Base-by-base conservation (phyloP, 306 rosid species). In the Clitoria ternatea region DNA sequence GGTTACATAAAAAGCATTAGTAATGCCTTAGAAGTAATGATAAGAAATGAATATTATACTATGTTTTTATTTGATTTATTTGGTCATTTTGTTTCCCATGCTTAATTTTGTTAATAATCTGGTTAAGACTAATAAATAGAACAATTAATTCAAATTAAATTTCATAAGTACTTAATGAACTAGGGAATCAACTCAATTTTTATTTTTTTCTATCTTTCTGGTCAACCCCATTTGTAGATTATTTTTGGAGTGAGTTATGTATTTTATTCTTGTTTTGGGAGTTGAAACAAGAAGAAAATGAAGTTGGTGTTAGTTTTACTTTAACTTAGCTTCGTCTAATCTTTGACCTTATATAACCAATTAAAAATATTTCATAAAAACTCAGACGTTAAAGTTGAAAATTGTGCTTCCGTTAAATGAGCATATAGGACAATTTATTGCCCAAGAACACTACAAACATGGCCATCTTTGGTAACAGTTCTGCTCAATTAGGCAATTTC, bases 371-470 rank as follows among this genome's bases (percentile, higher is more conserved):
- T 54, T 14, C 20, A 30, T 65, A 4, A 24, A 23, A 39, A 40
- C 26, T 63, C 35, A 64, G 3, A 44, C 22, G 33, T 10, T 49
- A 49, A 27, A 2, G 30, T 57, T 65, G 19, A 35, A 55, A 13
- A 26, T 17, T 5, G 66, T 64, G 75, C 18, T 57, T 67, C 44
- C 10, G 69, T 67, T 76, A 76, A 57, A 27, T 35, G 13, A 44
- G 32, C 66, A 74, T 52, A 26, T 24, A 5, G 1, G 56, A 69
- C 0, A 15, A 5, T 30, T 27, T 8, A 7, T 9, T 29, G 67
- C 32, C 15, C 45, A 18, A 40, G 15, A 36, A 12, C 48, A 69
- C 37, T 50, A 9, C 32, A 3, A 19, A 32, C 73, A 20, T 57
- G 24, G 17, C 12, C 59, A 12, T 11, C 5, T 22, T 52, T 23